A percentile compares a stretch with the other conserved stretches of the same genome.
phyloP scores from a whole-genome alignment of 371 early-diverging fungal species.

The Chytridium lagenaria region DNA sequence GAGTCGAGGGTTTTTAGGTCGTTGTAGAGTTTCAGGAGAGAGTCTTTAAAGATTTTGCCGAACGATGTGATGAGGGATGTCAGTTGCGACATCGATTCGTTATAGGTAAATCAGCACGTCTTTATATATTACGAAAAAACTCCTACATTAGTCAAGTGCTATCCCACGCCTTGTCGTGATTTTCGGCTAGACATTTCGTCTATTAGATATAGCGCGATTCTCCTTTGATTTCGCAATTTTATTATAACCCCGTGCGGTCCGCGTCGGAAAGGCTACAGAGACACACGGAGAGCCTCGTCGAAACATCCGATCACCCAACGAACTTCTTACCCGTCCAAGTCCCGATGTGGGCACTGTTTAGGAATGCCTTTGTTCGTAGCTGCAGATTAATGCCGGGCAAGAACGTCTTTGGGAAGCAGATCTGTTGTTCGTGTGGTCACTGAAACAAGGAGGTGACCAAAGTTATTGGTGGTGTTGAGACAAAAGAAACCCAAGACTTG shows the following conservation, averaged over 20 bases:
- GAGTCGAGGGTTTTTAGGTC: too few relatives aligned
- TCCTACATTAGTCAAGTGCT: too few relatives aligned
- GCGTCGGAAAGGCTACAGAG: constrained; percentile 17
- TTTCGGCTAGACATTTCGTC: too few relatives aligned
- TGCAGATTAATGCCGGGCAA: constrained; percentile 53
- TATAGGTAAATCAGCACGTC: too few relatives aligned
- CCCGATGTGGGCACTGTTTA: constrained; percentile 69
- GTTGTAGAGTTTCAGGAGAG: too few relatives aligned
- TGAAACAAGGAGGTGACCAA: constrained; percentile 80
- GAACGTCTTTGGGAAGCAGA: constrained; percentile 70
- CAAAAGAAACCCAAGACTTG: constrained; percentile 76
- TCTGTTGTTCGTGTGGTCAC: constrained; percentile 65
- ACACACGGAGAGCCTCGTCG: constrained; percentile 62
- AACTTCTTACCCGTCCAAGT: constrained; percentile 59
- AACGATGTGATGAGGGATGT: too few relatives aligned
- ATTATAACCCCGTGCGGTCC: constrained; percentile 33
- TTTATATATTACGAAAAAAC: too few relatives aligned
- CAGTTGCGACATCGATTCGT: too few relatives aligned
- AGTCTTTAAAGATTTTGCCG: too few relatives aligned
- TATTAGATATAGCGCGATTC: too few relatives aligned
- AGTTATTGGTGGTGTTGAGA: constrained; percentile 64
- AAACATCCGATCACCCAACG: constrained; percentile 61
- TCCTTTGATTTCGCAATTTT: too few relatives aligned
- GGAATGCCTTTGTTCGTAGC: constrained; percentile 67
- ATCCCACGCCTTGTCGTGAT: too few relatives aligned